Percentiles rank a stretch among this genome's conserved stretches.
phyloP scores from a whole-genome alignment of 2,329 filamentous ascomycete genomes.

The Claviceps maximensis region DNA sequence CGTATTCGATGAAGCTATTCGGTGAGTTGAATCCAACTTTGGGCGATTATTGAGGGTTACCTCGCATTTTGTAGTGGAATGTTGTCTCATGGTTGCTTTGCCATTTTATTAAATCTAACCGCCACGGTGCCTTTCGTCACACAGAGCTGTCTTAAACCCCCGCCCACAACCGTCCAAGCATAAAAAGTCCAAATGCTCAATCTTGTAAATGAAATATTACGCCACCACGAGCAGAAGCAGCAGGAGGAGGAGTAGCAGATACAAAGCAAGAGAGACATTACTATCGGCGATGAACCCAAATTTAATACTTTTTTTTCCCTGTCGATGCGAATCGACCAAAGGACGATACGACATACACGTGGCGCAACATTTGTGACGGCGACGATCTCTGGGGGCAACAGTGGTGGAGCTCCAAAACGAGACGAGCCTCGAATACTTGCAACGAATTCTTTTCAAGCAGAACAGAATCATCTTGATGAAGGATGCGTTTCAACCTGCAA shows the following conservation, averaged over 20 bases:
- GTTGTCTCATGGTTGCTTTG: not conserved
- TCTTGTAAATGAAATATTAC: constrained; percentile 39
- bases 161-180: constrained; percentile 42
- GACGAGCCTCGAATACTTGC: constrained; percentile 1
- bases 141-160: constrained; percentile 59
- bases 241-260: not conserved
- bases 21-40: constrained; percentile 45
- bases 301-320: constrained; percentile 1
- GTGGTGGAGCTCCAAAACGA: not conserved
- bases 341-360: constrained; percentile 1
- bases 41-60: not conserved
- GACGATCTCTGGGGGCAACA: not conserved
- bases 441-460: not conserved
- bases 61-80: not conserved
- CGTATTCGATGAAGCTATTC: constrained; percentile 96
- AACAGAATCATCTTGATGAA: not conserved
- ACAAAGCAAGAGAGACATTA: not conserved
- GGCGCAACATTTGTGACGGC: not conserved
- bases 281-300: not conserved
- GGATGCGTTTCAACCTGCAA: not conserved
- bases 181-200: constrained; percentile 56
- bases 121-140: not conserved
- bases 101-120: not conserved
- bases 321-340: constrained; percentile 1
- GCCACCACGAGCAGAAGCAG: not conserved